These are phyloP conservation scores for Fusarium sacchari DNA, from an alignment of 2,329 filamentous ascomycete genomes.

Conservation along the genomic window DNA sequence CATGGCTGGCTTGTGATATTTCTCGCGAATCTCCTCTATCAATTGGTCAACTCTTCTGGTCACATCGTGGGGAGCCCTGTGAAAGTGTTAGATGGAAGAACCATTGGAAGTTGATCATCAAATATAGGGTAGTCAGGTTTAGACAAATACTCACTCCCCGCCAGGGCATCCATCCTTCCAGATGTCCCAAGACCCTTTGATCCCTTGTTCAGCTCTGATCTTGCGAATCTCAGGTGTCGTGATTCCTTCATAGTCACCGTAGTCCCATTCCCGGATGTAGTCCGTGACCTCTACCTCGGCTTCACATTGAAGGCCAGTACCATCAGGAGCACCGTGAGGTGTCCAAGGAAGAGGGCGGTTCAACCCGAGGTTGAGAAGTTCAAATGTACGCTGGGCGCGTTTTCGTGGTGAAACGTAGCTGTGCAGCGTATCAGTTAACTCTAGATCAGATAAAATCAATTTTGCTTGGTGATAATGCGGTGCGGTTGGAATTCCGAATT, in stretches of 20 bases:
- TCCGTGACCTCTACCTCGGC: constrained; percentile 75
- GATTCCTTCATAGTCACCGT: constrained; percentile 87
- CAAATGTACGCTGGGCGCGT: constrained; percentile 89
- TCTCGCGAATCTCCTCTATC: constrained; percentile 77
- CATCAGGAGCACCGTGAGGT: constrained; percentile 53
- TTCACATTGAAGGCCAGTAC: constrained; percentile 58
- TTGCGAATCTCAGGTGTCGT: constrained; percentile 75
- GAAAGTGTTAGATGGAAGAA: constrained; percentile 13
- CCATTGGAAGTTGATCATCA: neutral
- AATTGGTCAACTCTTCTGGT: constrained; percentile 77
- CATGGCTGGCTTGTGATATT: constrained; percentile 72
- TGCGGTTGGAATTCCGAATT: neutral
- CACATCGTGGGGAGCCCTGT: constrained; percentile 76
- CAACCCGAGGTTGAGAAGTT: constrained; percentile 81
- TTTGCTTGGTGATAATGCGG: neutral
- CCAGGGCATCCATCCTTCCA: constrained; percentile 89
- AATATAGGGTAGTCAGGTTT: constrained; percentile 4
- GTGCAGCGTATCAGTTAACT: constrained; percentile 8
- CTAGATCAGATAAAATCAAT: neutral
- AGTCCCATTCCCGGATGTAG: constrained; percentile 86
- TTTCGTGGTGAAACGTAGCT: constrained; percentile 87
- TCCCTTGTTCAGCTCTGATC: constrained; percentile 65
- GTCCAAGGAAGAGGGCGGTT: constrained; percentile 77
- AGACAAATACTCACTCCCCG: constrained; percentile 73
- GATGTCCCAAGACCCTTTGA: constrained; percentile 77